Percentiles rank a stretch among this genome's conserved stretches.
Evolutionary conservation across 495 filamentous ascomycete species (phyloP).

Genomic region (Sphaerosporella brunnea): DNA sequence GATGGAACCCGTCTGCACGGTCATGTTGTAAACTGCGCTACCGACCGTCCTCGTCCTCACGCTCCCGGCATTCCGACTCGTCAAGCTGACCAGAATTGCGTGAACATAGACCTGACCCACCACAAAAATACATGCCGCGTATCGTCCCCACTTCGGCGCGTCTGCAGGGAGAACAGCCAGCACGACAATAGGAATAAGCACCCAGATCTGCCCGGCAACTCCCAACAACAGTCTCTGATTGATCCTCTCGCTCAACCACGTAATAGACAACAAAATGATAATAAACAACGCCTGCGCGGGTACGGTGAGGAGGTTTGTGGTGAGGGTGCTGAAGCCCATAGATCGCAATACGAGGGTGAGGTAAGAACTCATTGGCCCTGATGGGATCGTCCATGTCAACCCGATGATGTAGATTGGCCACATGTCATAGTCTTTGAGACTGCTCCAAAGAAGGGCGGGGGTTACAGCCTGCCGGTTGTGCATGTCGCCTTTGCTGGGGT

Average conservation of each 20-base stretch:
- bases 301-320: slow-evolving; percentile 52
- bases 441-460: slow-evolving; percentile 38
- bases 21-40: slow-evolving; percentile 57
- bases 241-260: slow-evolving; percentile 40
- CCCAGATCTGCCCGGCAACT: slow-evolving; percentile 38
- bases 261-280: slow-evolving; percentile 32
- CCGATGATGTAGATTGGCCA: slow-evolving; percentile 45
- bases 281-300: slow-evolving; percentile 9
- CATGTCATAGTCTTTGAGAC: slow-evolving; percentile 49
- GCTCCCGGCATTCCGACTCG: slow-evolving; percentile 47
- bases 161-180: slow-evolving; percentile 30
- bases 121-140: slow-evolving; percentile 38
- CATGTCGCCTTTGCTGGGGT: slow-evolving; percentile 47
- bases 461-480: slow-evolving; percentile 43
- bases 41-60: slow-evolving; percentile 49
- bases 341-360: slow-evolving; percentile 42
- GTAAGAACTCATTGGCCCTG: slow-evolving; percentile 36
- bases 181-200: slow-evolving; percentile 38
- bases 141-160: slow-evolving; percentile 36
- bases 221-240: slow-evolving; percentile 38
- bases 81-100: slow-evolving; percentile 50
- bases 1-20: slow-evolving; percentile 35
- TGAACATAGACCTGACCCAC: slow-evolving; percentile 39
- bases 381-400: slow-evolving; percentile 39
- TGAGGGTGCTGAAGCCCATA: slow-evolving; percentile 47